Conservation (phyloP, 768 basidiomycete genomes). For the Rhizopogon salebrosus region DNA sequence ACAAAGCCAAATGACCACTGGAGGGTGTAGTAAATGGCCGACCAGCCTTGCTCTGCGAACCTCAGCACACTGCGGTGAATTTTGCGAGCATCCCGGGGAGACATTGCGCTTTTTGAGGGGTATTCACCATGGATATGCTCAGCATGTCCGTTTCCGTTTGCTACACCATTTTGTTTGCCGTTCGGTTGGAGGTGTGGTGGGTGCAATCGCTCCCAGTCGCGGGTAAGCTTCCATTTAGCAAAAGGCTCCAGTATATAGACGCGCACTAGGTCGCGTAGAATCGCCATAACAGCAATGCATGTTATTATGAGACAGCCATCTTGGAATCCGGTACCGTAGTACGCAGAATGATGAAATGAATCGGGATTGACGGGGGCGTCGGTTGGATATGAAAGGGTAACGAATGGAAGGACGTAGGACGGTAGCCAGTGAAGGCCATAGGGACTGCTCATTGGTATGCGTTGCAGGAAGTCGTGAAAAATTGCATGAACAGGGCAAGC, state of each 20-base stretch:
- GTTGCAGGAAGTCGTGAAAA: conserved; percentile 28
- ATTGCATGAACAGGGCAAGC: conserved; percentile 24
- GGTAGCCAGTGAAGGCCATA: conserved; percentile 39
- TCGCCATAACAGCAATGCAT: conserved; percentile 84
- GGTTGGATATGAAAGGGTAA: conserved; percentile 68
- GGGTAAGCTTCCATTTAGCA: conserved; percentile 68
- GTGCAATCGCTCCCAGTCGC: conserved; percentile 35
- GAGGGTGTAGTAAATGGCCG: conserved; percentile 69
- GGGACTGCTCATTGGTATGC: conserved; percentile 31
- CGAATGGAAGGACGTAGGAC: conserved; percentile 58
- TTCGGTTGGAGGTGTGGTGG: conserved; percentile 13
- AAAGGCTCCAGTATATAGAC: conserved; percentile 75
- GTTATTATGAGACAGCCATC: conserved; percentile 79
- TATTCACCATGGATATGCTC: conserved; percentile 18
- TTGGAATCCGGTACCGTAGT: conserved; percentile 68
- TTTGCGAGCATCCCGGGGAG: conserved; percentile 47
- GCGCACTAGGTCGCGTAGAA: conserved; percentile 75
- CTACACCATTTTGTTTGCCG: conserved; percentile 25
- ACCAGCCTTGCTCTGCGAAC: conserved; percentile 97
- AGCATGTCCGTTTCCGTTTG: conserved; percentile 31
- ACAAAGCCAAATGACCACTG: conserved; percentile 82
- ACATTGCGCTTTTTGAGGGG: conserved; percentile 13
- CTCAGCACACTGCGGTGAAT: conserved; percentile 71
- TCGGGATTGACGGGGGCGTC: conserved; percentile 52
- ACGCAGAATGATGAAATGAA: conserved; percentile 64